phyloP scores from a whole-genome alignment of 2,329 filamentous ascomycete genomes.

The Magnaporthiopsis rhizophila region DNA sequence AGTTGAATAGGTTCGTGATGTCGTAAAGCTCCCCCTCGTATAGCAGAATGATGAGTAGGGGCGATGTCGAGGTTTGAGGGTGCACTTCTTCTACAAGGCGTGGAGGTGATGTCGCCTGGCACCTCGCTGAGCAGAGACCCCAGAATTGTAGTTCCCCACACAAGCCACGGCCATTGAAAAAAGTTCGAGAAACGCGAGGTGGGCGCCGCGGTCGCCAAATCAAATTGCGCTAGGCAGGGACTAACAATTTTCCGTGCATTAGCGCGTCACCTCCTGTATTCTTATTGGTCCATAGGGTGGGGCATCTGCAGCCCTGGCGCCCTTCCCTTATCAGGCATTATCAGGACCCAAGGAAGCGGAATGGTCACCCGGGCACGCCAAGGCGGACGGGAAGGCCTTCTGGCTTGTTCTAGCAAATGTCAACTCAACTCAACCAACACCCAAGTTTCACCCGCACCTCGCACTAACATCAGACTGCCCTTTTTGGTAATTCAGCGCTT shows the following conservation, averaged over 20 bases:
- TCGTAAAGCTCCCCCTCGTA: not conserved
- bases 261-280: not conserved
- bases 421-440: not conserved
- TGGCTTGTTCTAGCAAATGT: not conserved
- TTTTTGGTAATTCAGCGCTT: not conserved
- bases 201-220: slow-evolving; percentile 27
- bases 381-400: too few relatives aligned
- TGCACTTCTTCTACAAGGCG: not conserved
- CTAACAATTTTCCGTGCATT: slow-evolving; percentile 17
- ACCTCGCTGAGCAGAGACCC: slow-evolving; percentile 3
- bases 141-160: slow-evolving; percentile 1
- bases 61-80: not conserved
- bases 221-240: slow-evolving; percentile 24
- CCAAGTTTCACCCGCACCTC: not conserved
- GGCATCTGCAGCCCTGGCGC: too few relatives aligned
- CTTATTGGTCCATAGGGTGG: not conserved
- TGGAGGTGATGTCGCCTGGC: slow-evolving; percentile 15
- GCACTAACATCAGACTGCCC: not conserved
- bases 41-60: not conserved
- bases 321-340: not conserved
- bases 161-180: slow-evolving; percentile 10
- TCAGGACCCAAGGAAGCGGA: not conserved
- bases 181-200: slow-evolving; percentile 19
- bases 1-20: not conserved
- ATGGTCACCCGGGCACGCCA: not conserved